phyloP scores from a whole-genome alignment of 805 yeast genomes.

The Metschnikowia orientalis region DNA sequence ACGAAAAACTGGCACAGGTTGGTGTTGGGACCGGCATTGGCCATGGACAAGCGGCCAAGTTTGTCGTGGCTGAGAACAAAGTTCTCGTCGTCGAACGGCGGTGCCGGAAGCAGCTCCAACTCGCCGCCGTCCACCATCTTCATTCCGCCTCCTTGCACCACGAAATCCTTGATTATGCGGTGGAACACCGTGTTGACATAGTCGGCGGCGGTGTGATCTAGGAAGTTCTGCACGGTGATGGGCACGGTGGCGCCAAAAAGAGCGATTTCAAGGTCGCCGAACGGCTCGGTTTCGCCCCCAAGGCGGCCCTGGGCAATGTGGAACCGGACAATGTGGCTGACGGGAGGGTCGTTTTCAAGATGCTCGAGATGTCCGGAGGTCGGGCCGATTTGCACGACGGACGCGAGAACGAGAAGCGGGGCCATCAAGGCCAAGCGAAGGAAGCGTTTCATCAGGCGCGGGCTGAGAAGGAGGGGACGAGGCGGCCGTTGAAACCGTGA shows the following conservation, averaged over 20 bases:
- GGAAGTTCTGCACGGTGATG: conserved; percentile 33
- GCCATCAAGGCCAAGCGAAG: conserved; percentile 1
- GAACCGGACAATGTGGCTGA: conserved; percentile 45
- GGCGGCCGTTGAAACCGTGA: background rate
- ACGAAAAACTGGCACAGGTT: conserved; percentile 25
- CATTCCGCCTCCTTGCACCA: conserved; percentile 39
- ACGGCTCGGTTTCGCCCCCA: conserved; percentile 9
- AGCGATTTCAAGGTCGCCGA: conserved; percentile 38
- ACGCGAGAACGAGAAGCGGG: conserved; percentile 8
- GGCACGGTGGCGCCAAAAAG: conserved; percentile 18
- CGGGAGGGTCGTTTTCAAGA: conserved; percentile 41
- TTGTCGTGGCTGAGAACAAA: conserved; percentile 24
- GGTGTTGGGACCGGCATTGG: conserved; percentile 23
- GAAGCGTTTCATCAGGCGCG: background rate
- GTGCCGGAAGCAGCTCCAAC: conserved; percentile 23
- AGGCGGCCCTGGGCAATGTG: conserved; percentile 30
- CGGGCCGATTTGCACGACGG: conserved; percentile 8
- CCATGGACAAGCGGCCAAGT: conserved; percentile 31
- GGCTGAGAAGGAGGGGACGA: no score
- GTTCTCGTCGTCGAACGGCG: conserved; percentile 26
- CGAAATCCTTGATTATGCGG: conserved; percentile 32
- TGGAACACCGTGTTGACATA: conserved; percentile 26
- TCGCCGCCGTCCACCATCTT: conserved; percentile 7
- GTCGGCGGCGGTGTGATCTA: conserved; percentile 25
- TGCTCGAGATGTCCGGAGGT: conserved; percentile 19